A percentile compares a stretch with the other conserved stretches of the same genome.
phyloP scores from a whole-genome alignment of 2,329 filamentous ascomycete genomes.

The Colletotrichum lini region DNA sequence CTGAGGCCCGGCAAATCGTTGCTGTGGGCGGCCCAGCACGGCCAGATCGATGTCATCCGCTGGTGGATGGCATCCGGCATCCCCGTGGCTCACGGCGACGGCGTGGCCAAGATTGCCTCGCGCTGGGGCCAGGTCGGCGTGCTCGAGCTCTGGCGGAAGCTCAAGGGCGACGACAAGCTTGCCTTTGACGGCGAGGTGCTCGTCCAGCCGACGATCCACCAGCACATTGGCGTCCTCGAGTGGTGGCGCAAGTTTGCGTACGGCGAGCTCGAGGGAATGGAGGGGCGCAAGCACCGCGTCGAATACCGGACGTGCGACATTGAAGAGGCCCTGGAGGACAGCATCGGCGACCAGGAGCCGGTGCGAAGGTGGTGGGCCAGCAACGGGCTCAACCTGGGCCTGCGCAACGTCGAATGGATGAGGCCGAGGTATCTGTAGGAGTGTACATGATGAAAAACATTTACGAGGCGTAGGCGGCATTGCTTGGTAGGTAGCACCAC shows the following conservation, averaged over 20 bases:
- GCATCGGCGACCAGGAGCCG: conserved; percentile 79
- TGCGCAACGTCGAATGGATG: conserved; percentile 92
- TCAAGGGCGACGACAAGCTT: conserved; percentile 76
- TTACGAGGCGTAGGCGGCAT: conserved; percentile 18
- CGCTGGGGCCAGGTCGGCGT: conserved; percentile 88
- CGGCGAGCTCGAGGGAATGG: conserved; percentile 68
- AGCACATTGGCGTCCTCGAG: conserved; percentile 86
- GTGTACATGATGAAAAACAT: conserved; percentile 6
- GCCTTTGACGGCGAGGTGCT: conserved; percentile 88
- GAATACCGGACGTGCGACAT: conserved; percentile 97
- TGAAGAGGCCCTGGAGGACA: conserved; percentile 93
- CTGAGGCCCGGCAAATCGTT: conserved; percentile 89
- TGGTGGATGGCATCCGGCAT: conserved; percentile 93
- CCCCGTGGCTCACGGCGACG: conserved; percentile 83
- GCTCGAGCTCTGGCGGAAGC: conserved; percentile 82
- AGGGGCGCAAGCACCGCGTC: conserved; percentile 74
- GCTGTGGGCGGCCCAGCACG: conserved; percentile 86
- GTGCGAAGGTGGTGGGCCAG: conserved; percentile 90
- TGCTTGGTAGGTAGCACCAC: conserved; percentile 1
- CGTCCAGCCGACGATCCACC: conserved; percentile 88
- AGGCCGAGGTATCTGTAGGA: conserved; percentile 78
- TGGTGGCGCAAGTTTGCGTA: conserved; percentile 87
- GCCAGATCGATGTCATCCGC: conserved; percentile 80
- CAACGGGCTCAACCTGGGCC: conserved; percentile 85
- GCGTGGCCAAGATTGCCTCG: conserved; percentile 86